These are phyloP conservation scores for Phanerodontia chrysosporium DNA, from an alignment of 768 basidiomycete species.

Conservation along the genomic window DNA sequence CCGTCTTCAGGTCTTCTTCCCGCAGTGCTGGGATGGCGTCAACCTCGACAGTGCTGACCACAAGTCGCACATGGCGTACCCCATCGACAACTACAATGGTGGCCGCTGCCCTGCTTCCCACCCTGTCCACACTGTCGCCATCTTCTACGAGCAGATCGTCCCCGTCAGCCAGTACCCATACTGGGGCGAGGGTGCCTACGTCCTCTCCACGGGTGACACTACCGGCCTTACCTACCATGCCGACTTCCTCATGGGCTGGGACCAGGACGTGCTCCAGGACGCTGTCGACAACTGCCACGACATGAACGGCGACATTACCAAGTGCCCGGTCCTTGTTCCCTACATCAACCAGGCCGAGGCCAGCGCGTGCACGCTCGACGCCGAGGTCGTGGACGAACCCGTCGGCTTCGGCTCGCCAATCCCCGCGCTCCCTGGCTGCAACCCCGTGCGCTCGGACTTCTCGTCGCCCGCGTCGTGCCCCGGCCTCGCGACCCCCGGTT, in stretches of 20 bases:
- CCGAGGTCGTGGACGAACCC: constrained; percentile 16
- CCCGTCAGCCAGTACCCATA: constrained; percentile 11
- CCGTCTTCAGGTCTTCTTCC: constrained; percentile 29
- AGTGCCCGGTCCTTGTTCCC: constrained; percentile 19
- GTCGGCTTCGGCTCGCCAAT: constrained; percentile 15
- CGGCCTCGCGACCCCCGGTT: constrained; percentile 5
- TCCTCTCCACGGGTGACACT: constrained; percentile 21
- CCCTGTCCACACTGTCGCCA: constrained; percentile 22
- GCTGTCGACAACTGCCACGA: constrained; percentile 22
- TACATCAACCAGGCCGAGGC: constrained; percentile 17
- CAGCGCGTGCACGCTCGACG: constrained; percentile 17
- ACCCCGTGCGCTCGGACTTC: constrained; percentile 18
- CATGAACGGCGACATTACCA: constrained; percentile 20
- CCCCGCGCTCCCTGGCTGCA: constrained; percentile 22
- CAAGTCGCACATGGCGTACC: constrained; percentile 36
- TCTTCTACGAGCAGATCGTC: constrained; percentile 23
- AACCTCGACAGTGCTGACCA: constrained; percentile 36
- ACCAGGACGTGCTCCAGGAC: constrained; percentile 17
- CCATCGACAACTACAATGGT: constrained; percentile 20
- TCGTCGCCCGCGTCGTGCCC: constrained; percentile 8
- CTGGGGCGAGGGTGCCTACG: constrained; percentile 19
- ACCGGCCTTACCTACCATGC: constrained; percentile 22
- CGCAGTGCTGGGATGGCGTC: constrained; percentile 35
- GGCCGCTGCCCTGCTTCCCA: constrained; percentile 21
- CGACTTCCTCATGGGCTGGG: constrained; percentile 23